Percentiles rank a stretch among this genome's conserved stretches.
These are phyloP conservation scores for Apiospora aurea DNA, from an alignment of 2,329 filamentous ascomycete genomes.

Conservation along the genomic window DNA sequence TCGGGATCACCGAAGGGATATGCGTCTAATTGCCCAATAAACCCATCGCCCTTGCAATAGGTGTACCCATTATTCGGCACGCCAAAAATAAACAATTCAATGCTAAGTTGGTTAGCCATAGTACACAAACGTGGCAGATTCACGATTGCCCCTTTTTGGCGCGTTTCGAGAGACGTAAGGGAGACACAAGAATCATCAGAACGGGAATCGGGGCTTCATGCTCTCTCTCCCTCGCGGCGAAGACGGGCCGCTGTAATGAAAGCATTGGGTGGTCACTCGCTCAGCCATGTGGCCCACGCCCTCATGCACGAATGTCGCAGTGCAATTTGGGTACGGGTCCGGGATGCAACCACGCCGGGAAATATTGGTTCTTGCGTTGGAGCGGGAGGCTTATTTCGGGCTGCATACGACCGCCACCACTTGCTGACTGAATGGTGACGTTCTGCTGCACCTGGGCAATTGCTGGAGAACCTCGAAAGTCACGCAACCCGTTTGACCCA, in stretches of 20 bases:
- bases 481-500: no score
- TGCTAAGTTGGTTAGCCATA: background rate
- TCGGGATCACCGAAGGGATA: background rate
- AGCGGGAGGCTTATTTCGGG: background rate
- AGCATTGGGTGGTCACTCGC: background rate
- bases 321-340: background rate
- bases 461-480: no score
- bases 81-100: background rate
- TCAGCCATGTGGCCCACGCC: background rate
- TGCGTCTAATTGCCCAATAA: background rate
- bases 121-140: background rate
- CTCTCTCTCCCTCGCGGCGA: background rate
- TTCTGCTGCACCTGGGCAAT: background rate
- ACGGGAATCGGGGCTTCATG: background rate
- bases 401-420: background rate
- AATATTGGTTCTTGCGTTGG: background rate
- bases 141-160: no score
- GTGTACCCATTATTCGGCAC: no score
- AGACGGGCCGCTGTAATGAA: background rate
- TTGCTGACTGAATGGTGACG: background rate
- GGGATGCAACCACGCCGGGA: background rate
- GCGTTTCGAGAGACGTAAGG: background rate
- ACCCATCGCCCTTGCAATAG: background rate
- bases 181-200: background rate
- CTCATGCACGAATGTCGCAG: slow-evolving; percentile 1